Conservation (phyloP, 495 filamentous ascomycete genomes). For the Penicillium coffeae region DNA sequence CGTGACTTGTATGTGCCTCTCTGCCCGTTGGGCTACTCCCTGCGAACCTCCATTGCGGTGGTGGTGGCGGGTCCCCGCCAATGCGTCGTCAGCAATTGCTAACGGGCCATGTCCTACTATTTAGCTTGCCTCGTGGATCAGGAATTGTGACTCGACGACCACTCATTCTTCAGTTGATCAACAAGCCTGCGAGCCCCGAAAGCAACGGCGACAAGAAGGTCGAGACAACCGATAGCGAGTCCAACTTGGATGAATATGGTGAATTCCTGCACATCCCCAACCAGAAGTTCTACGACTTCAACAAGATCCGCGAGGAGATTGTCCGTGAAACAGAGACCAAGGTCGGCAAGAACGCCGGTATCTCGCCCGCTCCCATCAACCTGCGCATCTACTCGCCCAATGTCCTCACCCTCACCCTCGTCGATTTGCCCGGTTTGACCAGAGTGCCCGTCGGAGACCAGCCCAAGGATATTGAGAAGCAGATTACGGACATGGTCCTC, state of each 20-base stretch:
- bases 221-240: slow-evolving; percentile 72
- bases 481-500: slow-evolving; percentile 97
- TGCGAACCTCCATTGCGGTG: slow-evolving; percentile 2
- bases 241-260: slow-evolving; percentile 95
- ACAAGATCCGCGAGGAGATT: slow-evolving; percentile 98
- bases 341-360: slow-evolving; percentile 92
- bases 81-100: slow-evolving; percentile 22
- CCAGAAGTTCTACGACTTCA: slow-evolving; percentile 98
- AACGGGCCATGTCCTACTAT: slow-evolving; percentile 14
- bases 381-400: slow-evolving; percentile 97
- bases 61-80: slow-evolving; percentile 13
- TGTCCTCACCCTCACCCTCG: slow-evolving; percentile 93
- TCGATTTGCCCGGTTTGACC: slow-evolving; percentile 95
- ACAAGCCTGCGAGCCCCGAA: slow-evolving; percentile 62
- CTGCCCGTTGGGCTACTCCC: not conserved
- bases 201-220: slow-evolving; percentile 70
- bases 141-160: slow-evolving; percentile 97
- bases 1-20: slow-evolving; percentile 80
- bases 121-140: slow-evolving; percentile 90
- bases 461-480: slow-evolving; percentile 94
- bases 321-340: slow-evolving; percentile 94
- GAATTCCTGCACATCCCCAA: slow-evolving; percentile 98
- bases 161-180: slow-evolving; percentile 96
- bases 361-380: slow-evolving; percentile 94
- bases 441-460: slow-evolving; percentile 98